Evolutionary conservation across 2,329 filamentous ascomycete species (phyloP).

Genomic region (Penicillium sp.): DNA sequence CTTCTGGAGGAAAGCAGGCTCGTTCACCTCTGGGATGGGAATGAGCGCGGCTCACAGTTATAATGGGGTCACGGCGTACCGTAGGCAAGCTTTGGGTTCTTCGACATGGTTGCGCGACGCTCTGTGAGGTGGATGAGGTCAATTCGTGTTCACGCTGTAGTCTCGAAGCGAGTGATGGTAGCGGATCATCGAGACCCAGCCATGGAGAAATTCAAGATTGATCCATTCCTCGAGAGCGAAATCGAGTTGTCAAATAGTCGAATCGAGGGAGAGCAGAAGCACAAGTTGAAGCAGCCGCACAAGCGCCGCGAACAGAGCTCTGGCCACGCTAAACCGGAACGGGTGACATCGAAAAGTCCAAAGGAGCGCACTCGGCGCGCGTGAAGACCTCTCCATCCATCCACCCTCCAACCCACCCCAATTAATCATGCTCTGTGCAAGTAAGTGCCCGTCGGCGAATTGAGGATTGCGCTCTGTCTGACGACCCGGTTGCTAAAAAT

Average conservation of each 20-base stretch:
- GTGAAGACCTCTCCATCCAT: constrained; percentile 30
- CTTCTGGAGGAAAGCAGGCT: constrained; percentile 49
- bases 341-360: constrained; percentile 40
- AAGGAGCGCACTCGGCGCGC: constrained; percentile 41
- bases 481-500: constrained; percentile 21
- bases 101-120: constrained; percentile 37
- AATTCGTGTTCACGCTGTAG: constrained; percentile 15
- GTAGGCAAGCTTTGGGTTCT: constrained; percentile 50
- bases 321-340: constrained; percentile 38
- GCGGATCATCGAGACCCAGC: constrained; percentile 2
- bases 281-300: background rate
- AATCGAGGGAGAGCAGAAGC: background rate
- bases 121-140: constrained; percentile 10
- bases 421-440: constrained; percentile 65
- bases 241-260: background rate
- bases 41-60: constrained; percentile 1
- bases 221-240: background rate
- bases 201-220: constrained; percentile 7
- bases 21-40: constrained; percentile 40
- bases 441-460: constrained; percentile 50
- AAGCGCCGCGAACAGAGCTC: constrained; percentile 30
- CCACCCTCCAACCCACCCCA: constrained; percentile 23
- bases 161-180: background rate
- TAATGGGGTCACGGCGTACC: constrained; percentile 32
- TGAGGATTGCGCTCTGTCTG: constrained; percentile 13